Conservation (phyloP, 2,329 filamentous ascomycete species). For the Colletotrichum camelliae region DNA sequence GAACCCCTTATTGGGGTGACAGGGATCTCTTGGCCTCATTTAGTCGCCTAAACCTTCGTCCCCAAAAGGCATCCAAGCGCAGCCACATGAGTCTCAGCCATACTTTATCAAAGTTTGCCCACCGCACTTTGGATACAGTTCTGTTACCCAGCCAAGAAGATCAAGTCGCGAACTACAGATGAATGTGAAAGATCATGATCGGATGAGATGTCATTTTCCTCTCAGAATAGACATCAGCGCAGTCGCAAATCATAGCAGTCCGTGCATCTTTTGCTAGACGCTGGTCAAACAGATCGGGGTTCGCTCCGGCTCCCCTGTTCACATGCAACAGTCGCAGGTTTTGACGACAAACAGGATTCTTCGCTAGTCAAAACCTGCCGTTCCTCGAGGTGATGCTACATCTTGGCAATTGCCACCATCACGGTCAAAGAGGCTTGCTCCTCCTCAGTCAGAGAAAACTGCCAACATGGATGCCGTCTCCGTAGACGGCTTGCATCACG, state of each 20-base stretch:
- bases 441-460: not conserved
- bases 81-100: not conserved
- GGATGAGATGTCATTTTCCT: not conserved
- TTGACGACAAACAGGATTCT: not conserved
- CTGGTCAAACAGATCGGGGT: not conserved
- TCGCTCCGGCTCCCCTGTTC: not conserved
- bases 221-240: not conserved
- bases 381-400: not conserved
- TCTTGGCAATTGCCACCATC: not conserved
- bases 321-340: not conserved
- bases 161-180: not conserved
- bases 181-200: not conserved
- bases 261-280: not conserved
- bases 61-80: not conserved
- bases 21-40: not conserved
- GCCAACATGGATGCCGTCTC: not conserved
- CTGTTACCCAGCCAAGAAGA: not conserved
- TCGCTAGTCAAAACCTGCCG: constrained; percentile 1
- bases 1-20: not conserved
- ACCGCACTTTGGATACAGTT: not conserved
- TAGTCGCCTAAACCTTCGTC: not conserved
- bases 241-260: not conserved
- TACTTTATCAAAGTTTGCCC: not conserved
- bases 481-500: not conserved
- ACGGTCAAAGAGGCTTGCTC: not conserved